phyloP scores from a whole-genome alignment of 208 protist genomes.

The Endotrypanum monterogeii region DNA sequence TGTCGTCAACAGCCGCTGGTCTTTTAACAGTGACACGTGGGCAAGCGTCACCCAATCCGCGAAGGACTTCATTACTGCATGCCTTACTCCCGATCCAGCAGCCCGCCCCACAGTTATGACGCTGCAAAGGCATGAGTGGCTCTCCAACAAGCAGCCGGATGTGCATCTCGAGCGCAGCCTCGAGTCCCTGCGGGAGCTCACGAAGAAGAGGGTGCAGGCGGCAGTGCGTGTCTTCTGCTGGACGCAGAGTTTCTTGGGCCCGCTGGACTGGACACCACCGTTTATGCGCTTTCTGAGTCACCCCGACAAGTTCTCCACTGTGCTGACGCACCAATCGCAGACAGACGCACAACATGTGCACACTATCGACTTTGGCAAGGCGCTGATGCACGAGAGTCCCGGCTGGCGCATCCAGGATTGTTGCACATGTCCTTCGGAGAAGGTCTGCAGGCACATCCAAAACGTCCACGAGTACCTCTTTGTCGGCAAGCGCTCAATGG shows the following conservation, averaged over 20 bases:
- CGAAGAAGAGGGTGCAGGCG: slow-evolving; percentile 64
- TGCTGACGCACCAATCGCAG: slow-evolving; percentile 72
- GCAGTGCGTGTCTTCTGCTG: slow-evolving; percentile 70
- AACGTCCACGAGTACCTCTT: slow-evolving; percentile 89
- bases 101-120: slow-evolving; percentile 64
- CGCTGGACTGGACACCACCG: slow-evolving; percentile 61
- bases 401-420: slow-evolving; percentile 72
- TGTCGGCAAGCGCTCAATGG: slow-evolving; percentile 65
- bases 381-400: slow-evolving; percentile 39
- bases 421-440: slow-evolving; percentile 71
- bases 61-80: slow-evolving; percentile 62
- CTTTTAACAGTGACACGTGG: slow-evolving; percentile 61
- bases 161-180: slow-evolving; percentile 55
- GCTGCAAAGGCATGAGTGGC: slow-evolving; percentile 69
- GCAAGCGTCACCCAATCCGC: slow-evolving; percentile 44
- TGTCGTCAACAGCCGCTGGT: slow-evolving; percentile 65
- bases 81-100: slow-evolving; percentile 70
- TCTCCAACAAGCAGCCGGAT: slow-evolving; percentile 49
- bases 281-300: slow-evolving; percentile 86
- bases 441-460: slow-evolving; percentile 86
- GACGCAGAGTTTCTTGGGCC: slow-evolving; percentile 62
- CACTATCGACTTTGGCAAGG: slow-evolving; percentile 69
- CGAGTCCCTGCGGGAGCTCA: slow-evolving; percentile 55
- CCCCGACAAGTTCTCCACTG: slow-evolving; percentile 68
- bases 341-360: slow-evolving; percentile 62